These are phyloP conservation scores for Talaromyces proteolyticus DNA, from an alignment of 495 filamentous ascomycete genomes.

Conservation along the genomic window DNA sequence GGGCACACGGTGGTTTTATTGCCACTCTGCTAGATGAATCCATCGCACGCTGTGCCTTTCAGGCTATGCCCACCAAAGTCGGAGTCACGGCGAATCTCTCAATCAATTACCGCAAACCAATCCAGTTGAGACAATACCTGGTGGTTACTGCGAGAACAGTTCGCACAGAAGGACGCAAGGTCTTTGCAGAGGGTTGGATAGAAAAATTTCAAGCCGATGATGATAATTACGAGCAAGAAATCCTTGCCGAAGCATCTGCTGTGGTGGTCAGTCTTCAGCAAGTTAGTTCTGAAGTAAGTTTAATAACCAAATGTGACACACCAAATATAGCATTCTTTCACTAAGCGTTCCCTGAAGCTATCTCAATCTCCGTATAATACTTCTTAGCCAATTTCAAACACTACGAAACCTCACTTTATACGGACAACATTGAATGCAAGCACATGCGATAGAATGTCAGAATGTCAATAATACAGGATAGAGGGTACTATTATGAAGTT, in stretches of 20 bases:
- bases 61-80: background rate
- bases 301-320: background rate
- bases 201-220: background rate
- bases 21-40: background rate
- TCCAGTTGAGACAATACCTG: background rate
- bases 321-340: background rate
- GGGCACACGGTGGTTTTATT: background rate
- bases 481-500: background rate
- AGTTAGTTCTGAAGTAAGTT: background rate
- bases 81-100: background rate
- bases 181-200: background rate
- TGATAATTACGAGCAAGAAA: background rate
- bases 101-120: background rate
- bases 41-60: background rate
- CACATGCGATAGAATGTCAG: background rate
- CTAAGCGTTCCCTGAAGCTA: background rate
- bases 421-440: background rate
- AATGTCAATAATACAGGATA: background rate
- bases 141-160: background rate
- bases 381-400: background rate
- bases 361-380: background rate
- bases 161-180: background rate
- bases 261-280: background rate
- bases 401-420: background rate
- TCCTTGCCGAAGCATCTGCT: background rate